Conservation (phyloP, 768 basidiomycete genomes). For the Mycena metata region DNA sequence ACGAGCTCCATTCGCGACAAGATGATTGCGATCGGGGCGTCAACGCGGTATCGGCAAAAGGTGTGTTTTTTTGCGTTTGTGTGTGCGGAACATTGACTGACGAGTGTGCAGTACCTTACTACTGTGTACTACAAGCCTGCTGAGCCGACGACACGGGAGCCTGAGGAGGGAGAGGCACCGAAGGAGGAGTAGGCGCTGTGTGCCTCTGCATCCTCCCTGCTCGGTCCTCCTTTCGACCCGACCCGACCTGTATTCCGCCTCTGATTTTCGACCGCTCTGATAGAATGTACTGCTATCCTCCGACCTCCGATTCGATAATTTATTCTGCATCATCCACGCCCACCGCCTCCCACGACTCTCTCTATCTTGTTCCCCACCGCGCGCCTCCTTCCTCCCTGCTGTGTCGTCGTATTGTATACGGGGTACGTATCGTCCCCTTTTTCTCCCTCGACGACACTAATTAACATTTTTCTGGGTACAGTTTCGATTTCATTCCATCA, state of each 20-base stretch:
- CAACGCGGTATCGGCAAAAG: slow-evolving; percentile 83
- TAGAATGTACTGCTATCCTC: background rate
- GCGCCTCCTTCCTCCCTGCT: background rate
- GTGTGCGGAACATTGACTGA: background rate
- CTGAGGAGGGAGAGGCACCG: background rate
- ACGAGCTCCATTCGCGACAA: slow-evolving; percentile 86
- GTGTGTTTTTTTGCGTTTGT: slow-evolving; percentile 50
- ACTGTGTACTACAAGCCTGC: slow-evolving; percentile 81
- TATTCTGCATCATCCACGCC: slow-evolving; percentile 7
- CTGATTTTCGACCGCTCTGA: background rate
- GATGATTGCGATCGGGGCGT: slow-evolving; percentile 80
- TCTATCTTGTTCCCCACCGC: slow-evolving; percentile 1
- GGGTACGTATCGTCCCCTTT: background rate
- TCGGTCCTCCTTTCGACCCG: background rate
- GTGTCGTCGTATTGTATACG: slow-evolving; percentile 5
- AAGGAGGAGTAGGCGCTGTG: too few relatives aligned
- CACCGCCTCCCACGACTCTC: background rate
- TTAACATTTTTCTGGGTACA: background rate
- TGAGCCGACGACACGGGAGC: slow-evolving; percentile 23
- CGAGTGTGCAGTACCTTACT: slow-evolving; percentile 68
- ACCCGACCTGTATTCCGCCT: background rate
- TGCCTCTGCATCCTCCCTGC: background rate
- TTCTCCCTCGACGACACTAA: too few relatives aligned
- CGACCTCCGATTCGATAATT: background rate
- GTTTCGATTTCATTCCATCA: background rate